Evolutionary conservation across 2,329 filamentous ascomycete species (phyloP), one percentile per base, ranked within the genome.

Genomic region (Pestalotiopsis sp.): DNA sequence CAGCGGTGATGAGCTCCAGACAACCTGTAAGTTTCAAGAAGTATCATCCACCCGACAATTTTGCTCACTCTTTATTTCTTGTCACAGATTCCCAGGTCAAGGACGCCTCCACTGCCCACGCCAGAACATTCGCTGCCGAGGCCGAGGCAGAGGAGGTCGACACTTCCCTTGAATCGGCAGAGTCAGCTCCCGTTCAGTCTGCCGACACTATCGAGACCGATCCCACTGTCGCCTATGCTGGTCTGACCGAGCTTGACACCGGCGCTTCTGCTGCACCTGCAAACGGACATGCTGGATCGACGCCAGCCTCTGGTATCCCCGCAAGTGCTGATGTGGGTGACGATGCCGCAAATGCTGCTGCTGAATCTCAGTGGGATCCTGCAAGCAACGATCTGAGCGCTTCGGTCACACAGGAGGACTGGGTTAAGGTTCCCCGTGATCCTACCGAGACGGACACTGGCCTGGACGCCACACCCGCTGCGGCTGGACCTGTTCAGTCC

Each of bases 341-440:
- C 63, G 81, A 80, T 13, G 86, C 86, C 65, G 86, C 87, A 68
- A 90, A 90, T 72, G 84, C 86, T 61, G 90, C 91, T 36, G 90
- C 85, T 27, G 90, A 90, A 76, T 87, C 85, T 71, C 88, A 91
- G 72, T 93, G 90, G 91, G 91, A 93, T 73, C 20, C 25, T 27
- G 73, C 77, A 38, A 75, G 73, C 64, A 85, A 84, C 70, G 82
- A 84, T 65, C 74, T 83, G 71, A 80, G 80, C 39, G 76, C 80
- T 67, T 88, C 87, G 1, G 39, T 45, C 52, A 66, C 64, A 23
- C 87, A 88, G 77, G 92, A 95, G 73, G 87, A 86, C 66, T 96
- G 93, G 88, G 91, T 97, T 70, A 89, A 94, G 78, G 85, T 93
- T 59, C 89, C 93, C 65, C 89, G 91, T 68, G 89, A 95, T 76